Conservation (phyloP, 371 early-diverging fungal genomes). For the Saksenaea vasiformis region DNA sequence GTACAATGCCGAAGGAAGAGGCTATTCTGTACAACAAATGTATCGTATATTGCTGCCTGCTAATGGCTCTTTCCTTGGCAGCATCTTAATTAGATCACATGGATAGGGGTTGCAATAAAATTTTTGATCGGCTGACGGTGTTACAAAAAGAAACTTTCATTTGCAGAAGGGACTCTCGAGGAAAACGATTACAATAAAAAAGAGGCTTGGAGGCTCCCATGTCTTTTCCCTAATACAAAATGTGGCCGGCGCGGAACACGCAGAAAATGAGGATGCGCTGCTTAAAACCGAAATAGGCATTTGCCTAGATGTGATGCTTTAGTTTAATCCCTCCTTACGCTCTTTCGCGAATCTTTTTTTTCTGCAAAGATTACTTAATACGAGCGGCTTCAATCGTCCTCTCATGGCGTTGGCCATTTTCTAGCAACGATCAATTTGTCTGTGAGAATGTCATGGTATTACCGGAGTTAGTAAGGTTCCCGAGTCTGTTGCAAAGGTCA, state of each 20-base stretch:
- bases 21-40: neutral
- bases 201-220: neutral
- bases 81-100: conserved; percentile 3
- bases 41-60: neutral
- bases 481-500: neutral
- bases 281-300: neutral
- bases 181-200: no score
- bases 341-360: neutral
- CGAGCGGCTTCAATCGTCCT: no score
- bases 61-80: neutral
- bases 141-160: neutral
- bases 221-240: neutral
- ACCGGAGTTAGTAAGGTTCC: neutral
- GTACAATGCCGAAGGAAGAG: neutral
- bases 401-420: neutral
- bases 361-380: neutral
- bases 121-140: neutral
- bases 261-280: conserved; percentile 4
- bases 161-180: neutral
- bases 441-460: neutral
- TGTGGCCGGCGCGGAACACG: neutral
- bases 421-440: neutral
- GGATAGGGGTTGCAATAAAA: neutral
- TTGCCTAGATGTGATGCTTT: neutral
- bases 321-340: neutral